Percentiles rank a stretch among this genome's conserved stretches.
phyloP scores from a whole-genome alignment of 768 basidiomycete species.

The Clitopilus hobsonii region DNA sequence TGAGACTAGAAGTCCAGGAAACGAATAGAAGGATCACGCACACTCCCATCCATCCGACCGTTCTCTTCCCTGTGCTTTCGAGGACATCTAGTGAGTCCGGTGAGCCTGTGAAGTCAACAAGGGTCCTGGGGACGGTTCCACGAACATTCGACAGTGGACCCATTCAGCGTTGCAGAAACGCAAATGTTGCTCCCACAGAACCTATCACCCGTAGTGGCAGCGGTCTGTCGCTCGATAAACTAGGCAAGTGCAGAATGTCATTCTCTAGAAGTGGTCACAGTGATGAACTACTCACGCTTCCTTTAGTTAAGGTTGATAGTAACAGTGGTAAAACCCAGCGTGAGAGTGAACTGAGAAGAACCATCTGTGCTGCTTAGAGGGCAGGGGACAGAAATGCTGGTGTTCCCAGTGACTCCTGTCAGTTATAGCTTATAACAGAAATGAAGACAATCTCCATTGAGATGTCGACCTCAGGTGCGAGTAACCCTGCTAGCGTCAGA shows the following conservation, averaged over 20 bases:
- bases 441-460: background rate
- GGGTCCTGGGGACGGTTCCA: background rate
- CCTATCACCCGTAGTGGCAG: conserved; percentile 22
- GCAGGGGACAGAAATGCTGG: background rate
- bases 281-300: background rate
- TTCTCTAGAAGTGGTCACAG: background rate
- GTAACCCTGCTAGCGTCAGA: background rate
- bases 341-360: background rate
- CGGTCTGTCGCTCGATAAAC: background rate
- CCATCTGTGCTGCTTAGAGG: background rate
- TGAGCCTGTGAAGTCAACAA: background rate
- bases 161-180: conserved; percentile 40
- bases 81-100: conserved; percentile 35
- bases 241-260: background rate
- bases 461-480: background rate
- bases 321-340: background rate
- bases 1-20: background rate
- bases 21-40: conserved; percentile 18
- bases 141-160: conserved; percentile 39
- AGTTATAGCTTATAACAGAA: background rate
- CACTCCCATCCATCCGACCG: conserved; percentile 61
- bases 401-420: background rate
- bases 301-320: background rate
- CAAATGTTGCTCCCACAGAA: conserved; percentile 36
- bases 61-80: conserved; percentile 32